Evolutionary conservation across 768 basidiomycete genomes (phyloP).

Genomic region (Amanita inopinata): DNA sequence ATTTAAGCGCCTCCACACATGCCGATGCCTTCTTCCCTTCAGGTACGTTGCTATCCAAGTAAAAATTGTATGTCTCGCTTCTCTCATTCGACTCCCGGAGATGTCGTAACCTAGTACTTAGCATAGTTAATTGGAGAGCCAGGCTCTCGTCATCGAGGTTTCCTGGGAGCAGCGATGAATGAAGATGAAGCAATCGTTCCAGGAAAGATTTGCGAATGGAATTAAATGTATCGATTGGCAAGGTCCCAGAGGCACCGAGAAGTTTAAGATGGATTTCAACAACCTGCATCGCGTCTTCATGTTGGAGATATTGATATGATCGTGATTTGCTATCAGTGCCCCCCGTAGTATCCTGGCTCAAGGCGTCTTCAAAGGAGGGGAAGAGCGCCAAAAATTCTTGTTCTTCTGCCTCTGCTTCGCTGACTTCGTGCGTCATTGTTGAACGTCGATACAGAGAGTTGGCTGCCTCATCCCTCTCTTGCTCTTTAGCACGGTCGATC

Average conservation of each 20-base stretch:
- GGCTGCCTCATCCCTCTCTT: slow-evolving; percentile 50
- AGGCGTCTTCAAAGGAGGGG: slow-evolving; percentile 66
- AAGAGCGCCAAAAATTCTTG: slow-evolving; percentile 79
- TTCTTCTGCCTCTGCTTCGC: slow-evolving; percentile 73
- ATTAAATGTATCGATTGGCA: slow-evolving; percentile 7
- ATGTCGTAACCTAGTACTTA: slow-evolving; percentile 30
- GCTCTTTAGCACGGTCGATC: slow-evolving; percentile 63
- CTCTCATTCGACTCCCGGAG: slow-evolving; percentile 17
- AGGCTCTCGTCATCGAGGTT: slow-evolving; percentile 41
- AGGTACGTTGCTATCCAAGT: slow-evolving; percentile 61
- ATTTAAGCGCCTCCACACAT: slow-evolving; percentile 40
- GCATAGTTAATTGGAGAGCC: slow-evolving; percentile 39
- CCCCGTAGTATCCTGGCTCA: slow-evolving; percentile 22
- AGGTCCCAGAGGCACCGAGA: slow-evolving; percentile 15
- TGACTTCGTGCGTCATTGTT: slow-evolving; percentile 39
- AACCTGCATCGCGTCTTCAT: slow-evolving; percentile 28
- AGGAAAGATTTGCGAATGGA: slow-evolving; percentile 17
- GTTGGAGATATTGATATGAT: slow-evolving; percentile 20
- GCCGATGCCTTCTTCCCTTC: slow-evolving; percentile 56
- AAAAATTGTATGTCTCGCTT: slow-evolving; percentile 58
- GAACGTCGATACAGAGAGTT: slow-evolving; percentile 71
- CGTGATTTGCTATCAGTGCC: slow-evolving; percentile 8
- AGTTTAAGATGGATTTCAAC: slow-evolving; percentile 40
- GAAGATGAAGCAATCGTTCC: slow-evolving; percentile 20
- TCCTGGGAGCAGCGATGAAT: slow-evolving; percentile 8